phyloP scores from a whole-genome alignment of 2,329 filamentous ascomycete species.

The Rhinocladiella mackenziei region DNA sequence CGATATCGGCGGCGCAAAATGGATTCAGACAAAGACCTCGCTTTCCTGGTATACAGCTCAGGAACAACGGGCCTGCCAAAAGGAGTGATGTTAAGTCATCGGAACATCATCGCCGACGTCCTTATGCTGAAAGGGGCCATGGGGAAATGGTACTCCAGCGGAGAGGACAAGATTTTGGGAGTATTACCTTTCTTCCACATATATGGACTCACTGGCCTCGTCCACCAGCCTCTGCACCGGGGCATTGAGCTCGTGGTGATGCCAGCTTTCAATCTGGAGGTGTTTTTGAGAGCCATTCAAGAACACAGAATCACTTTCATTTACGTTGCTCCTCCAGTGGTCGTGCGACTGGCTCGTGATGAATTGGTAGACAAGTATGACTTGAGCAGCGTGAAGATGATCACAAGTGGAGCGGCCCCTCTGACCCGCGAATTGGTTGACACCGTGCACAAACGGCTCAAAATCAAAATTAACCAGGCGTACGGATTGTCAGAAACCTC shows the following conservation, averaged over 20 bases:
- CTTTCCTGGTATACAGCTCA: conserved; percentile 82
- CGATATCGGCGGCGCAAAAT: conserved; percentile 60
- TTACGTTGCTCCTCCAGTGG: conserved; percentile 80
- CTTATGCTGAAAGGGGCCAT: conserved; percentile 55
- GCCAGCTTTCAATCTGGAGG: conserved; percentile 75
- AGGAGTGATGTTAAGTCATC: conserved; percentile 81
- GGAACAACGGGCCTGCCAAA: conserved; percentile 91
- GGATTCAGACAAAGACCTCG: conserved; percentile 67
- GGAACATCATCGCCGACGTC: conserved; percentile 75
- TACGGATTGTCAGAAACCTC: conserved; percentile 88
- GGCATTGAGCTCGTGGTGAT: conserved; percentile 69
- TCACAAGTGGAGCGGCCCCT: conserved; percentile 85
- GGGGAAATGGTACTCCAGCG: conserved; percentile 47
- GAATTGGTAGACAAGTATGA: conserved; percentile 76
- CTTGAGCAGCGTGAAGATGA: conserved; percentile 70
- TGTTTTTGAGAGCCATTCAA: conserved; percentile 73
- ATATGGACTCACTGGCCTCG: conserved; percentile 71
- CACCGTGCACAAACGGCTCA: conserved; percentile 67
- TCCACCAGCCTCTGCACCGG: conserved; percentile 64
- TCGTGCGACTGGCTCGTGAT: conserved; percentile 74
- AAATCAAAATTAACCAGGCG: conserved; percentile 81
- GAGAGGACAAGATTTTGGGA: conserved; percentile 69
- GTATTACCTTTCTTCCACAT: conserved; percentile 90
- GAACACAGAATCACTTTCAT: conserved; percentile 69
- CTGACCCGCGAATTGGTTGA: conserved; percentile 76